Conservation (phyloP, 2,329 filamentous ascomycete species). For the Ceratocystis harringtonii region DNA sequence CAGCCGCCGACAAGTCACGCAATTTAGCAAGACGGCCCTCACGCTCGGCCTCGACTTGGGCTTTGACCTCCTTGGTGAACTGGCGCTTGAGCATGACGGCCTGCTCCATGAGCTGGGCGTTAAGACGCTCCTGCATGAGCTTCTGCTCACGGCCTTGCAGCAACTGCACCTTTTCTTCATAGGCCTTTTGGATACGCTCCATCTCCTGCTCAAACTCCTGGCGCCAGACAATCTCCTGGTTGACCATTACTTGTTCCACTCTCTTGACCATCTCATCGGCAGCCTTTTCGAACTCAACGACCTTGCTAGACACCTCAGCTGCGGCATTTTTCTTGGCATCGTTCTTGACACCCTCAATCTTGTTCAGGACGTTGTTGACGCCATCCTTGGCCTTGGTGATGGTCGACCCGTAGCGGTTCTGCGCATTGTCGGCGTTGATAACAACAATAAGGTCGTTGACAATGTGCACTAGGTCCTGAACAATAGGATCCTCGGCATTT, state of each 20-base stretch:
- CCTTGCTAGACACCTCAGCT: constrained; percentile 54
- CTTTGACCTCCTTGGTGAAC: constrained; percentile 63
- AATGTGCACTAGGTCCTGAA: constrained; percentile 87
- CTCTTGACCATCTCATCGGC: constrained; percentile 76
- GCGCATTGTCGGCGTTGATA: constrained; percentile 72
- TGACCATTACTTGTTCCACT: constrained; percentile 68
- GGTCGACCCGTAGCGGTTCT: constrained; percentile 60
- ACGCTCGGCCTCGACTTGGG: constrained; percentile 77
- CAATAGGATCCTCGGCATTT: constrained; percentile 67
- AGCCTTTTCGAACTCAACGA: constrained; percentile 69
- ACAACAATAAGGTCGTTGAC: constrained; percentile 92
- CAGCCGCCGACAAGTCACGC: constrained; percentile 58
- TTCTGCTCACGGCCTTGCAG: constrained; percentile 67
- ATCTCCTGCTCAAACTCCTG: constrained; percentile 80
- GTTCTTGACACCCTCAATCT: constrained; percentile 60
- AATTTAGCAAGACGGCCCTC: constrained; percentile 76
- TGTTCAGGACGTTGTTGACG: constrained; percentile 58
- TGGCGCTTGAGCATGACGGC: constrained; percentile 75
- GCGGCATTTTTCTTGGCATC: constrained; percentile 57
- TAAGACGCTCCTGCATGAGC: constrained; percentile 65
- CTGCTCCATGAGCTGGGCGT: constrained; percentile 81
- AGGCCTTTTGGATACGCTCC: constrained; percentile 58
- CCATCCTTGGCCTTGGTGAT: constrained; percentile 78
- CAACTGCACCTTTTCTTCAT: constrained; percentile 63
- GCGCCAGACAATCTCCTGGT: constrained; percentile 70